These are phyloP conservation scores for Aristolochia fimbriata DNA, from an alignment of 164 flowering plant species.

Conservation along the genomic window DNA sequence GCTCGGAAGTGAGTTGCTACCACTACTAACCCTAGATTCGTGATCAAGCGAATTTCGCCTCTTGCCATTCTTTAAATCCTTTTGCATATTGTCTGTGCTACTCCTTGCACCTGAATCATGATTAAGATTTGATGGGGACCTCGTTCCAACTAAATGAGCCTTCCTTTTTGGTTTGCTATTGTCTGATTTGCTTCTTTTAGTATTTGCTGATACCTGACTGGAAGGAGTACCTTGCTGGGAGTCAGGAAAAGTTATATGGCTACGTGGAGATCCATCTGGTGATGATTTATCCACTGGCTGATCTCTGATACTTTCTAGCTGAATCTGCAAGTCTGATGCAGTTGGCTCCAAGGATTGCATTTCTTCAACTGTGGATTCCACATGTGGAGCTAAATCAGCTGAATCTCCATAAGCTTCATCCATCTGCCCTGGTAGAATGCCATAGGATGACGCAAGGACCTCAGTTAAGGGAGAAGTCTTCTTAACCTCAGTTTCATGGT, in stretches of 20 bases:
- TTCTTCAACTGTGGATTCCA: slow-evolving; percentile 12
- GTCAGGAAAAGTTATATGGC: slow-evolving; percentile 49
- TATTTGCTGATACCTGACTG: slow-evolving; percentile 52
- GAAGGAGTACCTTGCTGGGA: slow-evolving; percentile 72
- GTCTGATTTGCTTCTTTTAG: slow-evolving; percentile 32
- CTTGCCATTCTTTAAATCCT: slow-evolving; percentile 54
- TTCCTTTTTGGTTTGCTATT: slow-evolving; percentile 34
- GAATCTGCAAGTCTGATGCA: slow-evolving; percentile 22
- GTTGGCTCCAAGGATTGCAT: slow-evolving; percentile 19
- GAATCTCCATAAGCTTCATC: slow-evolving; percentile 17
- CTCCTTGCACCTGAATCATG: slow-evolving; percentile 44
- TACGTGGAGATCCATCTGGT: slow-evolving; percentile 64
- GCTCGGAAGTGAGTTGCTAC: slow-evolving; percentile 58
- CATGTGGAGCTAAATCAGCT: slow-evolving; percentile 11
- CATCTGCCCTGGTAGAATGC: slow-evolving; percentile 20
- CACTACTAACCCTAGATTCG: slow-evolving; percentile 49
- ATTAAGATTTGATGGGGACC: slow-evolving; percentile 33
- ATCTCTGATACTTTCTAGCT: slow-evolving; percentile 18
- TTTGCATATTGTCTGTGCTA: slow-evolving; percentile 38
- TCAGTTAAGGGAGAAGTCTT: slow-evolving; percentile 7
- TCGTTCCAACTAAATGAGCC: slow-evolving; percentile 34
- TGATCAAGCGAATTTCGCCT: slow-evolving; percentile 66
- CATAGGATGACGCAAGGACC: slow-evolving; percentile 11
- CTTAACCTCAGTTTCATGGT: slow-evolving; percentile 13
- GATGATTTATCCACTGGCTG: slow-evolving; percentile 28